These are phyloP conservation scores for Starmerella bacillaris DNA, from an alignment of 805 yeast species.

Conservation along the genomic window DNA sequence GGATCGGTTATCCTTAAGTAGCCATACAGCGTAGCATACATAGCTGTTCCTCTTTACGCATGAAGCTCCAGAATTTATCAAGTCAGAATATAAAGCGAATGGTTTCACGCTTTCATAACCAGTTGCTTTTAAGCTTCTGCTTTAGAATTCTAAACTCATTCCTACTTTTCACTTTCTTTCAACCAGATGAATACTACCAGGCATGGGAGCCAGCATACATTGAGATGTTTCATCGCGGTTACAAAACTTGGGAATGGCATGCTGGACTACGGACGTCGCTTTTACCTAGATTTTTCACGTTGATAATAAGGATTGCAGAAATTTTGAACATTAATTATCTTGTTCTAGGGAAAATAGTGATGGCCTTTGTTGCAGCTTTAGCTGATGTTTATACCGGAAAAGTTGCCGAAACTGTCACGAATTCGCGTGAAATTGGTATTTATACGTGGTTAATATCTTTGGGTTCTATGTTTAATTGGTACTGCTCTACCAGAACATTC, in stretches of 20 bases:
- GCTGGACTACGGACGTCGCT: conserved; percentile 54
- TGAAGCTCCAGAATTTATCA: no score
- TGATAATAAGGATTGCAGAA: conserved; percentile 26
- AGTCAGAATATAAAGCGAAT: no score
- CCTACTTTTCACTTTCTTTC: conserved; percentile 59
- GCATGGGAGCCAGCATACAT: conserved; percentile 79
- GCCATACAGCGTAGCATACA: no score
- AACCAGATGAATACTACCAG: conserved; percentile 93
- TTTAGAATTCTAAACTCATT: conserved; percentile 44
- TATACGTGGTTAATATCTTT: conserved; percentile 34
- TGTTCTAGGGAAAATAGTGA: conserved; percentile 43
- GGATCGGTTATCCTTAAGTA: no score
- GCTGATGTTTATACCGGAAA: conserved; percentile 48
- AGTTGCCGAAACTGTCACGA: conserved; percentile 26
- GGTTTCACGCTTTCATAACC: no score
- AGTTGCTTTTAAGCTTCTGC: conserved; percentile 6
- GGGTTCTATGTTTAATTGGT: conserved; percentile 65
- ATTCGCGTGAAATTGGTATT: conserved; percentile 9
- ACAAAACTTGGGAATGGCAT: conserved; percentile 88
- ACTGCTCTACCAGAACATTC: conserved; percentile 61
- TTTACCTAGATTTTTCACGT: conserved; percentile 58
- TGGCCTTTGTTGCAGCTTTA: conserved; percentile 49
- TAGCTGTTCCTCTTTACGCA: no score
- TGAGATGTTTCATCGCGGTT: conserved; percentile 60
- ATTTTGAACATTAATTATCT: conserved; percentile 22